Evolutionary conservation across 805 yeast species (phyloP).

Genomic region (Komagataella phaffii): DNA sequence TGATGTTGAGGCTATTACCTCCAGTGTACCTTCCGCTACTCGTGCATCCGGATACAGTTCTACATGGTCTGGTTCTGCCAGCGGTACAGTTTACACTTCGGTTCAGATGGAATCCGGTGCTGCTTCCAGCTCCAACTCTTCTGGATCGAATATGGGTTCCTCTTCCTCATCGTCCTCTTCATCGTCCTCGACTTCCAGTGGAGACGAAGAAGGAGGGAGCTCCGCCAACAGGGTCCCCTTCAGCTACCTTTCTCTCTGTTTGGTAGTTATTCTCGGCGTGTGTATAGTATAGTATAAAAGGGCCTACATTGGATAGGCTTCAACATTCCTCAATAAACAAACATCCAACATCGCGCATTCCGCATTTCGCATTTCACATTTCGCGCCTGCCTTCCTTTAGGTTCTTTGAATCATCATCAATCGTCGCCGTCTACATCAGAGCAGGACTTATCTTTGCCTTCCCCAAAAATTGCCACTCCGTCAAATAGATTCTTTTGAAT

Average conservation of each 20-base stretch:
- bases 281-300: neutral
- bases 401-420: neutral
- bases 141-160: neutral
- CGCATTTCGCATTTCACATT: too few species aligned
- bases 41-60: slow-evolving; percentile 31
- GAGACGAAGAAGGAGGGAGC: neutral
- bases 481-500: neutral
- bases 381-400: neutral
- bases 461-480: neutral
- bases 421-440: neutral
- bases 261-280: neutral
- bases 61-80: slow-evolving; percentile 20
- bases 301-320: too few species aligned
- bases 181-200: neutral
- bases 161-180: neutral
- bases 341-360: neutral
- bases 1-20: slow-evolving; percentile 30
- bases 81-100: neutral
- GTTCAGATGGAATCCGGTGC: neutral
- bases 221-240: neutral
- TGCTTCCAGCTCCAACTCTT: neutral
- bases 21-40: slow-evolving; percentile 36
- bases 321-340: too few species aligned
- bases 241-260: neutral
- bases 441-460: neutral